phyloP scores from a whole-genome alignment of 2,329 filamentous ascomycete genomes.

The Pezizomycotina sp. region DNA sequence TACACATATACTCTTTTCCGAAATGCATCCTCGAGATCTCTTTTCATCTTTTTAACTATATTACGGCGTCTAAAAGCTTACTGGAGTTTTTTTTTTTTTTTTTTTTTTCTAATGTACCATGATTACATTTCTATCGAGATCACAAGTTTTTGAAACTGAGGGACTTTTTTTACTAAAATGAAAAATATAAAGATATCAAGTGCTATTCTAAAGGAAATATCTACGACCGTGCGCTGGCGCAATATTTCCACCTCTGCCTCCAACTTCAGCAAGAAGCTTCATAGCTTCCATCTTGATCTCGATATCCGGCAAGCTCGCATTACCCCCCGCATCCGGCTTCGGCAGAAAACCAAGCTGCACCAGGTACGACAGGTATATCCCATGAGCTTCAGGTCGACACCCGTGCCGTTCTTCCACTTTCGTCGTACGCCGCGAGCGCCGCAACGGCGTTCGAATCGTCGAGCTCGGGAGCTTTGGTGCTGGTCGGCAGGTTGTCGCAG shows the following conservation, averaged over 20 bases:
- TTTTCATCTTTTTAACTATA: too few relatives aligned
- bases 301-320: conserved; percentile 32
- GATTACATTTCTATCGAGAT: too few relatives aligned
- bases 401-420: conserved; percentile 38
- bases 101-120: too few relatives aligned
- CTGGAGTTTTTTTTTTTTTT: too few relatives aligned
- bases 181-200: too few relatives aligned
- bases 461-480: conserved; percentile 55
- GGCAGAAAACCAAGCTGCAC: conserved; percentile 46
- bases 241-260: conserved; percentile 38
- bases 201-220: too few relatives aligned
- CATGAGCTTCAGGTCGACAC: conserved; percentile 44
- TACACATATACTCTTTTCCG: too few relatives aligned
- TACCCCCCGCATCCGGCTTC: conserved; percentile 29
- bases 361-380: conserved; percentile 49
- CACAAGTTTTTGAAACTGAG: too few relatives aligned
- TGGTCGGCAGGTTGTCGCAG: conserved; percentile 49
- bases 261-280: conserved; percentile 37
- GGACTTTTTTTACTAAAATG: too few relatives aligned
- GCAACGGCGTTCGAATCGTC: conserved; percentile 53
- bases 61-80: too few relatives aligned
- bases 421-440: conserved; percentile 45
- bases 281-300: conserved; percentile 34
- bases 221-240: too few relatives aligned
- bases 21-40: too few relatives aligned